Base-by-base conservation (phyloP, 2,329 filamentous ascomycete genomes). In the Fusarium illudens region DNA sequence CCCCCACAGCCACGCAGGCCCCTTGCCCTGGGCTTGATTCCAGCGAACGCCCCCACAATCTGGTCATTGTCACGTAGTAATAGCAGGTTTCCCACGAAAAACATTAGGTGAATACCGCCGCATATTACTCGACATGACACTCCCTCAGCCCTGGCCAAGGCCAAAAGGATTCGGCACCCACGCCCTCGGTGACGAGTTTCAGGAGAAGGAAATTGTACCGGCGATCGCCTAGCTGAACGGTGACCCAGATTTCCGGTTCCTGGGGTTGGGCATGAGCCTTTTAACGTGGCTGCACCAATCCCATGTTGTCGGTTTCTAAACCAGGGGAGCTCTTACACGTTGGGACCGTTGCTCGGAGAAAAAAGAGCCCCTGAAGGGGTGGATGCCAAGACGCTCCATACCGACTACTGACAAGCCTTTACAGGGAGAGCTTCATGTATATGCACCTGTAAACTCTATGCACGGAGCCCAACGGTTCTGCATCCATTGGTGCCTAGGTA, bases 41-140 rank as follows among this genome's bases (percentile, higher is more conserved):
- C 48, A 36, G 54, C 58, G 68, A 71, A 59, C 52, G 30, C 67
- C 70, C 67, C 69, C 69, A 67, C 71, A 51, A 63, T 67, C 62
- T 54, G 58, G 53, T 58, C 58, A 58, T 65, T 58, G 37, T 51
- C 39, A 56, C 48, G 44, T 32, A 34, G 39, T 53, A n/a, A 54
- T 56, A 56, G 20, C 34, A 52, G 50, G 37, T 58, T 67, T 51
- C 61, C 48, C 19, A 60, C 55, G 29, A 34, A 46, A 52, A 33
- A 49, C 39, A 51, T 61, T 29, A 32, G 42, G 63, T 68, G 66
- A 64, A 60, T 65, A 59, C 58, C 66, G 69, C 59, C 61, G 64
- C 63, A 68, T 63, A 48, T 60, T 56, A 33, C 39, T 51, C 17
- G 48, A 58, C 58, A 51, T 62, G 62, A 46, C 42, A 33, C 33